These are phyloP conservation scores for Ustilago trichophora DNA, from an alignment of 1,284 basidiomycete species.

Conservation along the genomic window DNA sequence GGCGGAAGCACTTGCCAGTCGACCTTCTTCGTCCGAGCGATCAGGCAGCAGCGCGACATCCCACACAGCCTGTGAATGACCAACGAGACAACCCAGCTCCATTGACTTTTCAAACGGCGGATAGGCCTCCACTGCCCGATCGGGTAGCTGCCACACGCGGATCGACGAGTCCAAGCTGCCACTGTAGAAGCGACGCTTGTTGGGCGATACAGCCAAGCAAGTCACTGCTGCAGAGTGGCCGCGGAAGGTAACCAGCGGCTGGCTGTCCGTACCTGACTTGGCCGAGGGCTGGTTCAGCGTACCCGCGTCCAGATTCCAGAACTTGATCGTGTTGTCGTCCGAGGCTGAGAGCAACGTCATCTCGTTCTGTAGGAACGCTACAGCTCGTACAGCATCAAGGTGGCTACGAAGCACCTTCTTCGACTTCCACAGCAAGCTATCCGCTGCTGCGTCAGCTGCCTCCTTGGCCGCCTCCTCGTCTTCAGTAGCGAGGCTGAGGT, in stretches of 20 bases:
- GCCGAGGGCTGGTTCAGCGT: conserved; percentile 34
- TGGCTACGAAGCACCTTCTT: conserved; percentile 73
- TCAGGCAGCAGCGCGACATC: conserved; percentile 75
- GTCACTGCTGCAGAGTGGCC: conserved; percentile 94
- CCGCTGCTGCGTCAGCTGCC: conserved; percentile 44
- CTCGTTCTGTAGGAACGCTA: conserved; percentile 83
- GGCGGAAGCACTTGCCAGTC: conserved; percentile 86
- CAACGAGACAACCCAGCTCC: conserved; percentile 81
- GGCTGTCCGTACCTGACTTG: conserved; percentile 35
- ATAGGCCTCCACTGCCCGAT: conserved; percentile 72
- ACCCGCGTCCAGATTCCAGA: conserved; percentile 77
- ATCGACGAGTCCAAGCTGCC: conserved; percentile 93
- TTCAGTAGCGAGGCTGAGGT: conserved; percentile 43
- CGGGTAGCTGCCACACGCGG: conserved; percentile 80
- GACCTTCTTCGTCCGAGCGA: conserved; percentile 62
- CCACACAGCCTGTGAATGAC: conserved; percentile 95
- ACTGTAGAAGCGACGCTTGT: conserved; percentile 82
- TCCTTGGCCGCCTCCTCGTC: conserved; percentile 40
- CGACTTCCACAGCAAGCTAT: conserved; percentile 60
- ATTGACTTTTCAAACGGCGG: conserved; percentile 84
- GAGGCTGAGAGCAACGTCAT: conserved; percentile 86
- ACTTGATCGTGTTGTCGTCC: conserved; percentile 94
- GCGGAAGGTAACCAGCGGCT: conserved; percentile 80
- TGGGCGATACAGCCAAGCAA: conserved; percentile 81
- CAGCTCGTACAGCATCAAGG: conserved; percentile 87